Evolutionary conservation across 805 yeast genomes (phyloP).

Genomic region (Blastobotrys americana): DNA sequence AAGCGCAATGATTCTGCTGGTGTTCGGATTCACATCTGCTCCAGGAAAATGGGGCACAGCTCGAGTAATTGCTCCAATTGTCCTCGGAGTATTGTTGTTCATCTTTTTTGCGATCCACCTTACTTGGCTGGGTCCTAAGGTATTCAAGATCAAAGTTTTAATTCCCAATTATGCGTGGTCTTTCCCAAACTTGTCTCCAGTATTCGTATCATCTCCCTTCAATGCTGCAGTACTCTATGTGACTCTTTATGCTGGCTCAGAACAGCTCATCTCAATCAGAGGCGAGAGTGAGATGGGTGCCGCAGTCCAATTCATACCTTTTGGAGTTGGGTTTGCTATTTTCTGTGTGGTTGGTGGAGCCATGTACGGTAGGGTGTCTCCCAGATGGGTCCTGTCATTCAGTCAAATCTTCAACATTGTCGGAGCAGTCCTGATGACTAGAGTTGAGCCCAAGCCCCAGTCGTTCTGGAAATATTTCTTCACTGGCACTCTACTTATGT

Average conservation of each 20-base stretch:
- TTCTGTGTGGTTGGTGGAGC: constrained; percentile 28
- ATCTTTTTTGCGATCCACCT: constrained; percentile 30
- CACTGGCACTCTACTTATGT: constrained; percentile 24
- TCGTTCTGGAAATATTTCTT: constrained; percentile 30
- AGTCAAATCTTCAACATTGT: constrained; percentile 13
- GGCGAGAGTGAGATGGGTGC: constrained; percentile 31
- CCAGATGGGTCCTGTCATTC: neutral
- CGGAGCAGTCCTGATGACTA: constrained; percentile 25
- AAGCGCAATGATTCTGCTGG: constrained; percentile 33
- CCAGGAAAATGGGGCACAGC: constrained; percentile 39
- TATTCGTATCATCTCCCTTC: constrained; percentile 21
- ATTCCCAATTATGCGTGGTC: constrained; percentile 27
- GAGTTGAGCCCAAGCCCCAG: constrained; percentile 15
- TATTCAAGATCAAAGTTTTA: constrained; percentile 20
- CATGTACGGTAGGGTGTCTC: constrained; percentile 15
- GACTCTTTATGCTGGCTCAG: constrained; percentile 20
- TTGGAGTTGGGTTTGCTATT: constrained; percentile 28
- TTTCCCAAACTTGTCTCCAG: constrained; percentile 24
- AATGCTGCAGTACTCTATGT: constrained; percentile 22
- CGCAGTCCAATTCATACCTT: constrained; percentile 34
- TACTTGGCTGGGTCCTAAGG: constrained; percentile 16
- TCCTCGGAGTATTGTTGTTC: constrained; percentile 34
- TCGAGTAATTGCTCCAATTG: constrained; percentile 36
- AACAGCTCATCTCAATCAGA: constrained; percentile 27
- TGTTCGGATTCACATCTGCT: constrained; percentile 41